A percentile compares a stretch with the other conserved stretches of the same genome.
Conservation (phyloP, 306 rosid genomes). For the Ochetophila trinervis region DNA sequence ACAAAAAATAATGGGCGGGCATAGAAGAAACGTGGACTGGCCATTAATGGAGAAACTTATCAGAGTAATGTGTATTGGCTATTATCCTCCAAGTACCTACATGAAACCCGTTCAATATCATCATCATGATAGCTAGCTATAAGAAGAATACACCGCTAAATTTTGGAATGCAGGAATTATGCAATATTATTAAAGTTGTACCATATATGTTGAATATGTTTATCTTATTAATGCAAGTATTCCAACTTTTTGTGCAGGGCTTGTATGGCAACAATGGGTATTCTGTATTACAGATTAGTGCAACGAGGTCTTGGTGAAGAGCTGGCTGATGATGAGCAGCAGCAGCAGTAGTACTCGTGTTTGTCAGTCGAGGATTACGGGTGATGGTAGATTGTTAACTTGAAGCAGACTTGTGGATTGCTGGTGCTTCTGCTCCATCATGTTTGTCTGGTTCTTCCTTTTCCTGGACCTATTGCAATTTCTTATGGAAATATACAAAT, state of each 20-base stretch:
- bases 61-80: too few species aligned
- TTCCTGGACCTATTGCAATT: conserved; percentile 30
- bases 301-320: conserved; percentile 75
- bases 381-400: conserved; percentile 30
- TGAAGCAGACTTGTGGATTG: conserved; percentile 30
- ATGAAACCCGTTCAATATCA: too few species aligned
- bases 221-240: conserved; percentile 24
- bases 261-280: conserved; percentile 98
- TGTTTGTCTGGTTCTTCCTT: conserved; percentile 32
- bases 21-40: not conserved
- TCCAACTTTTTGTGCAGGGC: conserved; percentile 66
- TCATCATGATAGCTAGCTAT: not conserved
- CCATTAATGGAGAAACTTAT: too few species aligned
- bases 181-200: not conserved
- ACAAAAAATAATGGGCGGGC: not conserved
- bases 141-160: not conserved
- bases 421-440: conserved; percentile 35
- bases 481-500: conserved; percentile 30
- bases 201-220: not conserved
- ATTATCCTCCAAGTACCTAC: too few species aligned
- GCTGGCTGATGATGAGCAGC: conserved; percentile 43
- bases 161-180: not conserved
- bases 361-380: conserved; percentile 15
- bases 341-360: conserved; percentile 24
- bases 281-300: conserved; percentile 94